These are phyloP conservation scores for Carallia brachiata DNA, from an alignment of 345 rosid species.

Conservation along the genomic window DNA sequence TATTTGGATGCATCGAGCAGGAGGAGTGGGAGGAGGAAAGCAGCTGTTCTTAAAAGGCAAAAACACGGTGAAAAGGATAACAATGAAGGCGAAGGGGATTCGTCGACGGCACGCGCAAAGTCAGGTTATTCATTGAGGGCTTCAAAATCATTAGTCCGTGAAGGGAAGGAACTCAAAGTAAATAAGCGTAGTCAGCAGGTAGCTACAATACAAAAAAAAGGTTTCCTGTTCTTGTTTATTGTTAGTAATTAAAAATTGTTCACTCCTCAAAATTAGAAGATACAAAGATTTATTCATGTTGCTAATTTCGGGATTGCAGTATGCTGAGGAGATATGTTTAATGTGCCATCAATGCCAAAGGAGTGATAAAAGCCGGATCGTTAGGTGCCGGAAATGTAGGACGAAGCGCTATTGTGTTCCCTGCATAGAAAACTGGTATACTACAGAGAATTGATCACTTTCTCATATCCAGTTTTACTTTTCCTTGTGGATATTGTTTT, in stretches of 20 bases:
- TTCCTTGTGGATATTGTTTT: neutral
- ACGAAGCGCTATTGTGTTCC: slow-evolving; percentile 45
- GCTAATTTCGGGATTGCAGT: slow-evolving; percentile 11
- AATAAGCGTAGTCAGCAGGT: neutral
- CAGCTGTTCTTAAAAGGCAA: neutral
- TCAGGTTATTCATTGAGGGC: neutral
- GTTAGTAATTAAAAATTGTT: neutral
- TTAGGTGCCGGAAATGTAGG: slow-evolving; percentile 38
- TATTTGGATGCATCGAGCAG: too few relatives aligned
- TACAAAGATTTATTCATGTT: neutral
- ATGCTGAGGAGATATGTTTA: slow-evolving; percentile 9
- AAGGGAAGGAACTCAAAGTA: neutral
- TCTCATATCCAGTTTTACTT: neutral
- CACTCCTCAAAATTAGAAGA: neutral
- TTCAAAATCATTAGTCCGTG: neutral
- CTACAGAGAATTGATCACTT: neutral
- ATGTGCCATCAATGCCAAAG: slow-evolving; percentile 69
- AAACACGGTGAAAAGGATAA: neutral
- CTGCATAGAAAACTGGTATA: slow-evolving; percentile 41
- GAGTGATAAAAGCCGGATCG: slow-evolving; percentile 43
- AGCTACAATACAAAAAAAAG: too few relatives aligned
- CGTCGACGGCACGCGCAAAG: neutral
- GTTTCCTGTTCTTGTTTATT: neutral
- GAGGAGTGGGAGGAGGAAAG: neutral
- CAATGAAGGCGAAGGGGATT: neutral